Percentiles rank a stretch among this genome's conserved stretches.
These are phyloP conservation scores for Gentiana dahurica DNA, from an alignment of 257 asterid species.

Conservation along the genomic window DNA sequence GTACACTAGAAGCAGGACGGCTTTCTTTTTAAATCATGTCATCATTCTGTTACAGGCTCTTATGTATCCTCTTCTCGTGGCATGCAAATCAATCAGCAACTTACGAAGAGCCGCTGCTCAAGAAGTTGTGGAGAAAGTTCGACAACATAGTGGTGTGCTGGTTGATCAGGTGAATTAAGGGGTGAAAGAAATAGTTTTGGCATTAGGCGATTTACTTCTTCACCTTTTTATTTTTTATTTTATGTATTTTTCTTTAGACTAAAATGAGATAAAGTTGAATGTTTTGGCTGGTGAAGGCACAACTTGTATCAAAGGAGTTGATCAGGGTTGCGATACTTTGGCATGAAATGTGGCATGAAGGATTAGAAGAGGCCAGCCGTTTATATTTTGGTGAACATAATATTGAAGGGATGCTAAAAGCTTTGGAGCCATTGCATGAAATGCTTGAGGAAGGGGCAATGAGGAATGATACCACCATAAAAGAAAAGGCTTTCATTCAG, in stretches of 20 bases:
- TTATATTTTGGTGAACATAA: conserved; percentile 95
- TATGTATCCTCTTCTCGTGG: conserved; percentile 99
- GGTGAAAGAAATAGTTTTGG: conserved; percentile 5
- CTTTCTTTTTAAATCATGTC: conserved; percentile 4
- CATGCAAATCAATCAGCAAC: conserved; percentile 93
- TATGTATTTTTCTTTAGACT: no score
- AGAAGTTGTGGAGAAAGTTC: conserved; percentile 95
- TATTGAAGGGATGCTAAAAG: conserved; percentile 93
- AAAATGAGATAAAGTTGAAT: conserved; percentile 11
- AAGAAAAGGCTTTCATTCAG: conserved; percentile 95
- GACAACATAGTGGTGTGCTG: conserved; percentile 91
- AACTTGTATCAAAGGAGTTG: conserved; percentile 95
- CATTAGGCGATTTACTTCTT: conserved; percentile 4
- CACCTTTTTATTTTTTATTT: no score
- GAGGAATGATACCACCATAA: conserved; percentile 69
- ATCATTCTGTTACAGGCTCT: conserved; percentile 64
- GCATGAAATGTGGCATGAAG: conserved; percentile 99
- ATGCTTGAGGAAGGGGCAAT: conserved; percentile 93
- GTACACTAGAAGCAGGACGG: not conserved
- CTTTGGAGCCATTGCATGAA: conserved; percentile 86
- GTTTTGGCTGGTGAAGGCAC: conserved; percentile 50
- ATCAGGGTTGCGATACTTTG: conserved; percentile 96
- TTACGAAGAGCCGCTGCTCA: conserved; percentile 93
- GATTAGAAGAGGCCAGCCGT: conserved; percentile 98
- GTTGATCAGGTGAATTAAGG: conserved; percentile 74